A percentile compares a stretch with the other conserved stretches of the same genome.
These are phyloP conservation scores for Boletus reticulatus DNA, from an alignment of 768 basidiomycete genomes.

Conservation along the genomic window DNA sequence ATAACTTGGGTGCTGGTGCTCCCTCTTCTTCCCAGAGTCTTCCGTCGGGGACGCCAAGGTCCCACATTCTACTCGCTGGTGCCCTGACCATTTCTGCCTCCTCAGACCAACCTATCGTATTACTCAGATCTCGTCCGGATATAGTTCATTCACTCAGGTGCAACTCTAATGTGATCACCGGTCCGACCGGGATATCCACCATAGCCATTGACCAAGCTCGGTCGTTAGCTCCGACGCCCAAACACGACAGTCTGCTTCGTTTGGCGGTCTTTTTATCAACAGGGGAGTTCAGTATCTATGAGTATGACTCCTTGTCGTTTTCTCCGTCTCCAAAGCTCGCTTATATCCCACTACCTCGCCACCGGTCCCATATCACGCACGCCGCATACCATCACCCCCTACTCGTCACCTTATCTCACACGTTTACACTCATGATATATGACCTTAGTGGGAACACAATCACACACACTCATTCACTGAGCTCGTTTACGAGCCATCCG, in stretches of 20 bases:
- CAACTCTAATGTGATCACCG: conserved; percentile 34
- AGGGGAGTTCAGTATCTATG: conserved; percentile 64
- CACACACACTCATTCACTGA: conserved; percentile 61
- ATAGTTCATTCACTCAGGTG: conserved; percentile 42
- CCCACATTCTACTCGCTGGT: conserved; percentile 59
- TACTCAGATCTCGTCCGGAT: conserved; percentile 21
- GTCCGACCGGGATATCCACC: conserved; percentile 50
- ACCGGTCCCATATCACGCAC: conserved; percentile 52
- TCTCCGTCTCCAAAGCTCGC: conserved; percentile 42
- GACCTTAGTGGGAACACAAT: conserved; percentile 56
- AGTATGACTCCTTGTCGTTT: conserved; percentile 44
- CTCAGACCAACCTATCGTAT: conserved; percentile 30
- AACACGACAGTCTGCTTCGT: conserved; percentile 35
- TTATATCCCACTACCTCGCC: conserved; percentile 44
- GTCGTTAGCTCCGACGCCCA: conserved; percentile 36
- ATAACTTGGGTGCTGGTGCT: conserved; percentile 27
- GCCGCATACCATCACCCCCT: conserved; percentile 79
- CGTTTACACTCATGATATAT: conserved; percentile 71
- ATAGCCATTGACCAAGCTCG: conserved; percentile 76
- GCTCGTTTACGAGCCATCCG: conserved; percentile 75
- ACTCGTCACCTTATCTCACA: conserved; percentile 65
- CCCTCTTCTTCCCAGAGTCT: neutral
- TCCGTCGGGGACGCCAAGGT: conserved; percentile 1
- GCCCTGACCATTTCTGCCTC: conserved; percentile 58
- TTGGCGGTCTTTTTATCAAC: conserved; percentile 63